phyloP scores from a whole-genome alignment of 148 eudicot species.

The Diospyros lotus region DNA sequence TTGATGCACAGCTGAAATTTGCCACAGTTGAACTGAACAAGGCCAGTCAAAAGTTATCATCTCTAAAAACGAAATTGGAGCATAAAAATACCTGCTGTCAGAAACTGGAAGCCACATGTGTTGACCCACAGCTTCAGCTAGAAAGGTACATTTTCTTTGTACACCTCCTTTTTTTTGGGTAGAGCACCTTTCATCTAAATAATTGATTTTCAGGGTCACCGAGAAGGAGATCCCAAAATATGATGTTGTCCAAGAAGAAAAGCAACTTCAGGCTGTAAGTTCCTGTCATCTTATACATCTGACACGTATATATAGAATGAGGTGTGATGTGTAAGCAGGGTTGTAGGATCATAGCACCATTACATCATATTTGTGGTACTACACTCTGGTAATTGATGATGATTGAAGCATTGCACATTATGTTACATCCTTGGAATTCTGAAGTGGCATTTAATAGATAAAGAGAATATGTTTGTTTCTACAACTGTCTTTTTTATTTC shows the following conservation, averaged over 20 bases:
- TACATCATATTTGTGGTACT: too few species aligned
- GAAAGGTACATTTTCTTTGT: constrained; percentile 47
- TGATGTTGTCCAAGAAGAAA: constrained; percentile 32
- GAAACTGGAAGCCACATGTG: constrained; percentile 73
- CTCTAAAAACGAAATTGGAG: constrained; percentile 73
- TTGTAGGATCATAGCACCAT: too few species aligned
- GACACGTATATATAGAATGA: background rate
- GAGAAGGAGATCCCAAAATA: constrained; percentile 34
- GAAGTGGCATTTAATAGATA: background rate
- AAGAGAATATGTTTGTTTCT: too few species aligned
- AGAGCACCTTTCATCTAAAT: background rate
- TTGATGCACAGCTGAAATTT: constrained; percentile 59
- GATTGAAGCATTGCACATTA: background rate
- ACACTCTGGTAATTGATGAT: background rate
- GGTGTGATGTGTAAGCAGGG: too few species aligned
- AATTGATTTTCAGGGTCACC: constrained; percentile 11
- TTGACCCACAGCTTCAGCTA: constrained; percentile 88
- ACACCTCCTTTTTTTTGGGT: too few species aligned
- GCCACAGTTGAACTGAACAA: constrained; percentile 54
- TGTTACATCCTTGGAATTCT: background rate
- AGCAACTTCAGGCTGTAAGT: constrained; percentile 46
- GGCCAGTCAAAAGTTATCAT: constrained; percentile 51
- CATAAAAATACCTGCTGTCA: constrained; percentile 61
- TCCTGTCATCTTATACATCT: background rate
- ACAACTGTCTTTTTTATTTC: too few species aligned